A percentile compares a stretch with the other conserved stretches of the same genome.
Conservation (phyloP, 169 alveolate genomes). For the Prorocentrum cordatum region DNA sequence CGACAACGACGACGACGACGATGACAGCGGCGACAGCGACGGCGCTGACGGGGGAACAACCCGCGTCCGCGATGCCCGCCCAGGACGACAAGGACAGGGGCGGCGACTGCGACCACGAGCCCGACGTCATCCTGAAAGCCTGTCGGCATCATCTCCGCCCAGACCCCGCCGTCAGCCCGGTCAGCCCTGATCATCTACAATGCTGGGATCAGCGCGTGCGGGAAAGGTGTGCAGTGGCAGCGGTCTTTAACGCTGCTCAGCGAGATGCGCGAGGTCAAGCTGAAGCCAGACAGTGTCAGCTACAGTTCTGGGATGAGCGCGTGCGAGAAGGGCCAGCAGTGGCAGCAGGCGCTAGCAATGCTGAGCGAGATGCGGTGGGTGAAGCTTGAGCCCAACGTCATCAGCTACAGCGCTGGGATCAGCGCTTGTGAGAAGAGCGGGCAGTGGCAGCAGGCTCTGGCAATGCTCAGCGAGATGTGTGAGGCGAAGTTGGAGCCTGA, state of each 20-base stretch:
- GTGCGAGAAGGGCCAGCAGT: not conserved
- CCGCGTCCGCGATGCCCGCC: no score
- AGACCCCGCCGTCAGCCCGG: no score
- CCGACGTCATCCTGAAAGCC: no score
- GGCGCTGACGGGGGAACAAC: no score
- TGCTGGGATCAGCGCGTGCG: not conserved
- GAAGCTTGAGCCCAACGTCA: not conserved
- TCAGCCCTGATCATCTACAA: slow-evolving; percentile 5
- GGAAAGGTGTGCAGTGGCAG: not conserved
- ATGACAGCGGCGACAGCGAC: no score
- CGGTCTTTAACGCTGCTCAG: not conserved
- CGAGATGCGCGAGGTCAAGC: not conserved
- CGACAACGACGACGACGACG: no score
- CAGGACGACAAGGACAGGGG: no score
- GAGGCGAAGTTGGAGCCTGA: not conserved
- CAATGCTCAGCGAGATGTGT: not conserved
- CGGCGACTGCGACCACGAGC: no score
- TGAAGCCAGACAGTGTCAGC: not conserved
- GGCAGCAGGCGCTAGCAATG: not conserved
- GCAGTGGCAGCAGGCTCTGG: not conserved
- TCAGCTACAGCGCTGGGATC: not conserved
- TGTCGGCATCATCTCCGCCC: no score
- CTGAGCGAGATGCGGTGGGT: not conserved
- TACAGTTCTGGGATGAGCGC: not conserved
- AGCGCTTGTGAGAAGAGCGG: slow-evolving; percentile 3